A percentile compares a stretch with the other conserved stretches of the same genome.
Evolutionary conservation across 2,329 filamentous ascomycete species (phyloP).

Genomic region (Parasarocladium wereldwijsianum): DNA sequence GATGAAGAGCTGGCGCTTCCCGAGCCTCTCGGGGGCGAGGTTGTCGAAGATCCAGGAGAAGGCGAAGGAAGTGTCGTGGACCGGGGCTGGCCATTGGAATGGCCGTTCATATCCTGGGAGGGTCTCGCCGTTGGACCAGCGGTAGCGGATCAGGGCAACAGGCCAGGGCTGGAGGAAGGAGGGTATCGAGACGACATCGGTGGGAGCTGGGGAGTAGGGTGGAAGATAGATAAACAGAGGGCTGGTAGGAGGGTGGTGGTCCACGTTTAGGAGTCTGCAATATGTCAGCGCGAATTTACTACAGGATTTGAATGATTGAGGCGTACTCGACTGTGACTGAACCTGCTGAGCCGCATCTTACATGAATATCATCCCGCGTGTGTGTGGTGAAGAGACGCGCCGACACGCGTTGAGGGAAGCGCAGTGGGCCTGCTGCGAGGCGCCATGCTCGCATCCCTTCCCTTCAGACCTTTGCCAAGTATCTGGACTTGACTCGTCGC

Average conservation of each 20-base stretch:
- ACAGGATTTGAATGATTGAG: background rate
- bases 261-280: conserved; percentile 33
- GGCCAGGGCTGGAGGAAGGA: conserved; percentile 26
- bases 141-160: conserved; percentile 43
- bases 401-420: too few species aligned
- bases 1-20: conserved; percentile 25
- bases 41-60: conserved; percentile 37
- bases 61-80: conserved; percentile 40
- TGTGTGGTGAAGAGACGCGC: conserved; percentile 10
- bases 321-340: conserved; percentile 35
- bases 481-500: too few species aligned
- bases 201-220: conserved; percentile 21
- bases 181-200: conserved; percentile 17
- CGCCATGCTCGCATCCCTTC: too few species aligned
- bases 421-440: too few species aligned
- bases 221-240: conserved; percentile 43
- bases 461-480: too few species aligned
- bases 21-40: conserved; percentile 20
- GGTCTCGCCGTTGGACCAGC: conserved; percentile 27
- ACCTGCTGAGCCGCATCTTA: conserved; percentile 34
- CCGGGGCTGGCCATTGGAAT: conserved; percentile 36
- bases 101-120: conserved; percentile 8
- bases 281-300: conserved; percentile 8
- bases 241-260: conserved; percentile 17
- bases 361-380: conserved; percentile 22